Percentiles rank a stretch among this genome's conserved stretches.
Conservation (phyloP, 2,329 filamentous ascomycete genomes). For the Stromatinia cepivora region DNA sequence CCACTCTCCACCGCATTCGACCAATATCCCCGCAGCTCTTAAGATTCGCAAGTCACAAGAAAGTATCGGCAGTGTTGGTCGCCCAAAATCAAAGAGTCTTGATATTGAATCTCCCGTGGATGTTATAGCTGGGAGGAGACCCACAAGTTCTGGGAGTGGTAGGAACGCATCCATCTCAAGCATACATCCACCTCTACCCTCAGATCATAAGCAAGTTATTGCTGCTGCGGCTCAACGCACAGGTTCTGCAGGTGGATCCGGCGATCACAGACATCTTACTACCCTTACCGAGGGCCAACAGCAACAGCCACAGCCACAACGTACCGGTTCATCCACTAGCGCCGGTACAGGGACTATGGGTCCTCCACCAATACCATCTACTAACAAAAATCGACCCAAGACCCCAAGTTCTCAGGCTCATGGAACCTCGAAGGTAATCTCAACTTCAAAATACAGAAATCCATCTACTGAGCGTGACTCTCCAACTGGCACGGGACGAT, state of each 20-base stretch:
- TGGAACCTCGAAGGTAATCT: constrained; percentile 43
- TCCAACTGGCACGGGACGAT: constrained; percentile 45
- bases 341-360: constrained; percentile 62
- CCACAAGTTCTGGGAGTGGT: constrained; percentile 72
- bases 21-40: constrained; percentile 43
- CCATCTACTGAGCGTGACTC: constrained; percentile 53
- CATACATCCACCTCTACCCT: constrained; percentile 70
- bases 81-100: constrained; percentile 43
- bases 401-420: constrained; percentile 57
- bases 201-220: constrained; percentile 81
- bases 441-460: constrained; percentile 52
- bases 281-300: constrained; percentile 63
- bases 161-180: constrained; percentile 50
- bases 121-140: constrained; percentile 51
- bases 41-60: constrained; percentile 52
- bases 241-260: constrained; percentile 43
- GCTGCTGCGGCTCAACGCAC: constrained; percentile 70
- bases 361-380: constrained; percentile 80
- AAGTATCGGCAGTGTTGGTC: constrained; percentile 49
- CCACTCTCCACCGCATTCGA: constrained; percentile 36
- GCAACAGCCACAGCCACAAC: constrained; percentile 71
- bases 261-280: constrained; percentile 16
- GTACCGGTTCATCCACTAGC: constrained; percentile 50
- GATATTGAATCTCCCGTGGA: constrained; percentile 44
- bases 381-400: constrained; percentile 56